These are phyloP conservation scores for Sequoiadendron giganteum DNA, from an alignment of 75 land plant species.

Conservation along the genomic window DNA sequence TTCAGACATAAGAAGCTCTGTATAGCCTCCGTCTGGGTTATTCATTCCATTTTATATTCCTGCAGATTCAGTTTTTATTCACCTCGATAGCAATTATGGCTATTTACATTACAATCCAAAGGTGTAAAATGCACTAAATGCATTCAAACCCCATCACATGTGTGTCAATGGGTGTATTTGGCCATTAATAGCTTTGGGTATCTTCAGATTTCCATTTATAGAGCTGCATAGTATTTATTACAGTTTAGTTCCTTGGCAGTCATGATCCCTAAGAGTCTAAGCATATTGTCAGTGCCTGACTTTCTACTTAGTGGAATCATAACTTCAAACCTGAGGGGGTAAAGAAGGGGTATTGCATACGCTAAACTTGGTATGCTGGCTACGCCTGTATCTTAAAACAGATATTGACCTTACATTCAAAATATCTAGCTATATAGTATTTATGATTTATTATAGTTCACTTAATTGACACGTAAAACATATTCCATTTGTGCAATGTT, in stretches of 20 bases:
- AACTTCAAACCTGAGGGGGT: background rate
- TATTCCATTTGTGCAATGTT: background rate
- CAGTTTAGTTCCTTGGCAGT: background rate
- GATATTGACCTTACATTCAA: background rate
- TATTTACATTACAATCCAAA: background rate
- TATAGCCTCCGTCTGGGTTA: background rate
- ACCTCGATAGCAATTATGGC: background rate
- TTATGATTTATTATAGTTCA: too few species aligned
- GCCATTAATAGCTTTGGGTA: background rate
- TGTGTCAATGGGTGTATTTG: background rate
- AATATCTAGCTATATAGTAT: background rate
- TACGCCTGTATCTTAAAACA: background rate
- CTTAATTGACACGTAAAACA: too few species aligned
- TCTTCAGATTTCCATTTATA: background rate
- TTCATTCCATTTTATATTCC: background rate
- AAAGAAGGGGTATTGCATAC: background rate
- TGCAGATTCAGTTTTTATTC: background rate
- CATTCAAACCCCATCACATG: background rate
- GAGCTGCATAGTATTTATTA: background rate
- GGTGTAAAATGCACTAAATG: background rate
- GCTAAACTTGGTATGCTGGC: background rate
- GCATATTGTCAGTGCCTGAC: background rate
- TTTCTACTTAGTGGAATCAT: background rate
- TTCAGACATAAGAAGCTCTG: background rate
- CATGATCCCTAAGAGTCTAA: background rate